Conservation (phyloP, 2,329 filamentous ascomycete species). For the Ceratocystis eucalypticola region DNA sequence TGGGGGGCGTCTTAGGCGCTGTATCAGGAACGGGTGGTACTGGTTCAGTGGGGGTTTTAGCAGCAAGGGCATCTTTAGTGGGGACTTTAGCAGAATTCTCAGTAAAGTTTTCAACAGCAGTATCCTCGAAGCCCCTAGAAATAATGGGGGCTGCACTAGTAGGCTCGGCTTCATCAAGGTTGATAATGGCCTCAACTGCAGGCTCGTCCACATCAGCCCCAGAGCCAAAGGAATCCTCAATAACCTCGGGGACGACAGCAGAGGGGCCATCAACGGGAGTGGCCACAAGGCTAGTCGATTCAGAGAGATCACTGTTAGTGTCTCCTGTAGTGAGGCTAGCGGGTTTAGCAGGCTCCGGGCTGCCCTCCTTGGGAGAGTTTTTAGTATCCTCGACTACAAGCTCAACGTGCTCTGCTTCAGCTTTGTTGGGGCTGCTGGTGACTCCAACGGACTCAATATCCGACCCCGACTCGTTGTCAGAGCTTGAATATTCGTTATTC, state of each 20-base stretch:
- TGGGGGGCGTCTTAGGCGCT: not conserved
- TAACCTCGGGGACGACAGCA: not conserved
- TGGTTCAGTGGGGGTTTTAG: not conserved
- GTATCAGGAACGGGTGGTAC: not conserved
- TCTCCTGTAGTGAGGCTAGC: not conserved
- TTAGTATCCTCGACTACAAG: not conserved
- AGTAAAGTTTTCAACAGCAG: not conserved
- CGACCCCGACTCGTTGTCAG: not conserved
- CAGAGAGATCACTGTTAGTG: not conserved
- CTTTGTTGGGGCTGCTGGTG: not conserved
- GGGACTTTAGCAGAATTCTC: not conserved
- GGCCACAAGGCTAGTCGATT: not conserved
- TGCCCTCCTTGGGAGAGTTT: not conserved
- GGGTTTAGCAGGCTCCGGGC: not conserved
- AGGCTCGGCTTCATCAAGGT: not conserved
- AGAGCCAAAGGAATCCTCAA: not conserved
- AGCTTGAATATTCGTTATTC: not conserved
- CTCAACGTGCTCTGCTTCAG: not conserved
- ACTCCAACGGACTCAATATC: not conserved
- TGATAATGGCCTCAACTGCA: not conserved
- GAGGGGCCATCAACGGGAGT: not conserved
- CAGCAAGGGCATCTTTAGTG: not conserved
- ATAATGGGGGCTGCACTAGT: not conserved
- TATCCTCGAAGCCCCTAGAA: not conserved
- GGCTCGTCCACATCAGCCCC: not conserved